Evolutionary conservation across 768 basidiomycete genomes (phyloP), one percentile per base, ranked within the genome.

Genomic region (Asterophora lycoperdoides): DNA sequence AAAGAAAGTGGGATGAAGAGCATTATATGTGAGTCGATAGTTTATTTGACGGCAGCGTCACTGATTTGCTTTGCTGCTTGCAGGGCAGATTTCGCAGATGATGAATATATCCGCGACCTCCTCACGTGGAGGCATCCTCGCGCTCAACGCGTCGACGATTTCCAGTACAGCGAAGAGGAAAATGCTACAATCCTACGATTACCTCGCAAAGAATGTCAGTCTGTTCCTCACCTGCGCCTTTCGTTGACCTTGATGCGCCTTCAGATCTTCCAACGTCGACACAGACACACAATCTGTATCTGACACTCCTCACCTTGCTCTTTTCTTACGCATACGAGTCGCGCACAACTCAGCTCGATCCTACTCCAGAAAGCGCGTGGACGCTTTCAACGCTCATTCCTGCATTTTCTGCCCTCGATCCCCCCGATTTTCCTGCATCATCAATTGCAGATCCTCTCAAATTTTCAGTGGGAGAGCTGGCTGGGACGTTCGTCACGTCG

Each of bases 331-430:
- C 81, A 4, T 93, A 93, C 62, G 90, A 93, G 53, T 73, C 78
- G 42, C 82, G 89, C 34, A 89, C 84, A 4, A 89, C 83, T 0
- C 81, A 84, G 52, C 72, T 75, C 41, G 90, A 93, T 52, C 80
- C 89, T n/a, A 90, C 86, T 2, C 77, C 88, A 6, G 91, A 93
- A 65, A 92, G 90, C 62, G 84, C 87, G 11, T 93, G 90, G 90
- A 93, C 91, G 2, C 74, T 93, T 45, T 76, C 81, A 55, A 74
- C 68, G 26, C 74, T 93, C 43, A 79, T 79, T 10, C 84, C 90
- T 40, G 80, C 81, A 2, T 89, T 93, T 66, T 81, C 90, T n/a
- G 85, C 90, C 0, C 79, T 93, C 26, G 86, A 91, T 61, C 80
- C 84, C 30, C 79, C 85, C 26, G 85, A 90, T 61, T 79, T 82